These are phyloP conservation scores for Naganishia liquefaciens DNA, from an alignment of 1,284 basidiomycete species.

Conservation along the genomic window DNA sequence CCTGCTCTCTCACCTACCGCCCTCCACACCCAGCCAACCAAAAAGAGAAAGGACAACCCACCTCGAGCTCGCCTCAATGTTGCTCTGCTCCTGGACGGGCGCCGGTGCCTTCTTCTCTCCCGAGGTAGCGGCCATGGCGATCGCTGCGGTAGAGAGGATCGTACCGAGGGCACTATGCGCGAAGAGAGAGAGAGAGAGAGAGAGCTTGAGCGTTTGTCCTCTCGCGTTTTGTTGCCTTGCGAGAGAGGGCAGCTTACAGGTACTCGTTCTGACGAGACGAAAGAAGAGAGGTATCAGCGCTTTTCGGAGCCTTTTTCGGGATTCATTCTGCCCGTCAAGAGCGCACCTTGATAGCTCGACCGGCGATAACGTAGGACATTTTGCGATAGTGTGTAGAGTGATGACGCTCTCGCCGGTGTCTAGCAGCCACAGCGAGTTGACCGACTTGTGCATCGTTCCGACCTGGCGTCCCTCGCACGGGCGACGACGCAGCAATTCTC, in stretches of 20 bases:
- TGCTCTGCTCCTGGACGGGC: slow-evolving; percentile 33
- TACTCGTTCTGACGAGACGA: slow-evolving; percentile 46
- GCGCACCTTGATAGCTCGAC: slow-evolving; percentile 53
- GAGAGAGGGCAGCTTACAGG: slow-evolving; percentile 39
- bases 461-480: no score
- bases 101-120: slow-evolving; percentile 43
- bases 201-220: no score
- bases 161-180: slow-evolving; percentile 48
- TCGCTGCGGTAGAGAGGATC: slow-evolving; percentile 45
- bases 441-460: no score
- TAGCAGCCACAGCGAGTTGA: no score
- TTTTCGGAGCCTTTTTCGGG: background rate
- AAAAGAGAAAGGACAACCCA: slow-evolving; percentile 8
- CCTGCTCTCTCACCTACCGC: background rate
- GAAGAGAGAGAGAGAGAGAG: no score
- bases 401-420: no score
- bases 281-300: background rate
- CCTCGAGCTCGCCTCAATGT: slow-evolving; percentile 33
- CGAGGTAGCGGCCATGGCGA: slow-evolving; percentile 42
- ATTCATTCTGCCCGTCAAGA: background rate
- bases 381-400: slow-evolving; percentile 30
- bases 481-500: no score
- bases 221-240: no score
- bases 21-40: background rate
- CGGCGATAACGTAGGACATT: slow-evolving; percentile 55